phyloP scores from a whole-genome alignment of 345 rosid genomes.

The Camelina laxa region DNA sequence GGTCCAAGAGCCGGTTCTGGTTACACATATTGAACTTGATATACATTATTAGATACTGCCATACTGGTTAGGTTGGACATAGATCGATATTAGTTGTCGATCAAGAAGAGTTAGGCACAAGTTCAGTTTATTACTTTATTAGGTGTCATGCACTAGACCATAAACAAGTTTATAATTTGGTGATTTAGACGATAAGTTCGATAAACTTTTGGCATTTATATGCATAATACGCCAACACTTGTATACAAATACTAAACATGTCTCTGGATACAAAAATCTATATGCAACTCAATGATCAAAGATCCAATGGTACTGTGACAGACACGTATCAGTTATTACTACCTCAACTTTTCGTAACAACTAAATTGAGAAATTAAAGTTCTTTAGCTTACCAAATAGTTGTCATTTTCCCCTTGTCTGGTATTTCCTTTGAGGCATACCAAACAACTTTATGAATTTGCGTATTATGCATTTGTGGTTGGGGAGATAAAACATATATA shows the following conservation, averaged over 20 bases:
- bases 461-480: conserved; percentile 12
- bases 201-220: conserved; percentile 21
- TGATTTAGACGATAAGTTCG: neutral
- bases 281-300: conserved; percentile 22
- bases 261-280: neutral
- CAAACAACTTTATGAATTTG: too few species aligned
- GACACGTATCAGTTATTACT: conserved; percentile 9
- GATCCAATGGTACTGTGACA: neutral
- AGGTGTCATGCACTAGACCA: conserved; percentile 28
- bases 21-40: neutral
- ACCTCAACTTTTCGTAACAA: neutral
- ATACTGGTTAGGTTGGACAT: conserved; percentile 25
- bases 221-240: conserved; percentile 9
- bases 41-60: neutral
- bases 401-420: conserved; percentile 10
- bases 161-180: neutral
- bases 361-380: conserved; percentile 1
- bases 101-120: conserved; percentile 31
- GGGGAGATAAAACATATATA: neutral
- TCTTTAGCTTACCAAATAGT: conserved; percentile 23
- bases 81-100: neutral
- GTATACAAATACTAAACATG: neutral
- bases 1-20: too few species aligned
- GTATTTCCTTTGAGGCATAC: conserved; percentile 22
- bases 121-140: conserved; percentile 11